A percentile compares a stretch with the other conserved stretches of the same genome.
phyloP scores from a whole-genome alignment of 805 yeast genomes.

The Debaryomyces prosopidis region DNA sequence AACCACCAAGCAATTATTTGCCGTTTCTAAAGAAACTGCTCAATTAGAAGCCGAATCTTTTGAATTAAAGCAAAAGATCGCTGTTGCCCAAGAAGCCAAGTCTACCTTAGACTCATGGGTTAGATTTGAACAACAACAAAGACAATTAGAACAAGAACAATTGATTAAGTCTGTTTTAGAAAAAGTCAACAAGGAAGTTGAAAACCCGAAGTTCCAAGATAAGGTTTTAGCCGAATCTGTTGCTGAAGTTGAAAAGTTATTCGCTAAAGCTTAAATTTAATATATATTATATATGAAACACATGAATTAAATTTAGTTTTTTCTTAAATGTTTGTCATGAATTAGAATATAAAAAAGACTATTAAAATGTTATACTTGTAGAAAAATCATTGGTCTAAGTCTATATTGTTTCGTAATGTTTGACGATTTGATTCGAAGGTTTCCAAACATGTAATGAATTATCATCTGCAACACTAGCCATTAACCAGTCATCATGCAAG shows the following conservation, averaged over 20 bases:
- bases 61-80: constrained; percentile 88
- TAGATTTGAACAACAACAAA: constrained; percentile 93
- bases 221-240: constrained; percentile 87
- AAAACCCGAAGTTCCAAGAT: constrained; percentile 91
- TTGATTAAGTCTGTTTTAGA: constrained; percentile 82
- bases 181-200: constrained; percentile 82
- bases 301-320: constrained; percentile 2
- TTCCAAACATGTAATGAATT: constrained; percentile 87
- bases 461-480: constrained; percentile 81
- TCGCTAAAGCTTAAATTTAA: constrained; percentile 44
- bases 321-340: constrained; percentile 10
- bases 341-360: constrained; percentile 7
- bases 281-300: constrained; percentile 1
- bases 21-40: constrained; percentile 95
- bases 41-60: constrained; percentile 92
- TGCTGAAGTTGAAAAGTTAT: constrained; percentile 86
- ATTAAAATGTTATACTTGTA: neutral
- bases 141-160: constrained; percentile 94
- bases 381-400: neutral
- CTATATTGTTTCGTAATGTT: constrained; percentile 7
- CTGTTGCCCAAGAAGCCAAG: constrained; percentile 87
- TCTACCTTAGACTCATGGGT: constrained; percentile 98
- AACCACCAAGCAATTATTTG: constrained; percentile 89
- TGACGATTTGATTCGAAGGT: constrained; percentile 44
- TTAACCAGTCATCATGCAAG: constrained; percentile 63